Percentiles rank a stretch among this genome's conserved stretches.
These are phyloP conservation scores for Hypoxylon sp. DNA, from an alignment of 2,329 filamentous ascomycete genomes.

Conservation along the genomic window DNA sequence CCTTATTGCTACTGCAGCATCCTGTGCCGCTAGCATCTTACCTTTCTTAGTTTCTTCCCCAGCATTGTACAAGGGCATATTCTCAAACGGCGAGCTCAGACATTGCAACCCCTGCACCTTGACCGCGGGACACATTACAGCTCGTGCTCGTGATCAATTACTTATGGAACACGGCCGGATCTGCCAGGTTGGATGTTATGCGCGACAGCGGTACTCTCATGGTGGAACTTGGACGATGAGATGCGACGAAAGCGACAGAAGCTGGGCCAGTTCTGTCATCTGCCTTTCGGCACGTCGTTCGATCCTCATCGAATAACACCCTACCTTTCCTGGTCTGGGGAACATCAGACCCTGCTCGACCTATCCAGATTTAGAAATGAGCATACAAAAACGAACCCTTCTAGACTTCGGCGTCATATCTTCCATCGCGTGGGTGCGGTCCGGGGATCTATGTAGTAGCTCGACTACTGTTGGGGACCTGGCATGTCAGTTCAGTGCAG, in stretches of 20 bases:
- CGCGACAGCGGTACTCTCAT: constrained; percentile 14
- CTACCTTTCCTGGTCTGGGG: constrained; percentile 29
- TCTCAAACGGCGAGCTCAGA: neutral
- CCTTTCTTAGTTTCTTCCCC: neutral
- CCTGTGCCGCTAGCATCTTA: constrained; percentile 2
- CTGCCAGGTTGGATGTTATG: constrained; percentile 31
- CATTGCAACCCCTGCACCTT: constrained; percentile 9
- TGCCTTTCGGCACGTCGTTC: constrained; percentile 24
- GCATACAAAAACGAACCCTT: constrained; percentile 9
- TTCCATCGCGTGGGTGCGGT: constrained; percentile 33
- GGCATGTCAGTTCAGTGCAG: neutral
- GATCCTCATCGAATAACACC: constrained; percentile 18
- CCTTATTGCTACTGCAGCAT: neutral
- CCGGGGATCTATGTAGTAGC: constrained; percentile 6
- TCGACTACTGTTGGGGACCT: constrained; percentile 16
- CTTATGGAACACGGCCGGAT: constrained; percentile 13
- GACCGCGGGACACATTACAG: constrained; percentile 2
- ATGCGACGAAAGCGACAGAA: constrained; percentile 1
- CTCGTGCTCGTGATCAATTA: neutral
- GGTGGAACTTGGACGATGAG: constrained; percentile 16
- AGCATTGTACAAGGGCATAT: constrained; percentile 3
- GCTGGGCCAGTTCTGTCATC: constrained; percentile 5
- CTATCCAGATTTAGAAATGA: constrained; percentile 23
- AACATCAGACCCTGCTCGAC: constrained; percentile 5
- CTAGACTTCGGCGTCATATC: constrained; percentile 39